phyloP scores from a whole-genome alignment of 352 stramenopile species.

The Phytophthora citrophthora region DNA sequence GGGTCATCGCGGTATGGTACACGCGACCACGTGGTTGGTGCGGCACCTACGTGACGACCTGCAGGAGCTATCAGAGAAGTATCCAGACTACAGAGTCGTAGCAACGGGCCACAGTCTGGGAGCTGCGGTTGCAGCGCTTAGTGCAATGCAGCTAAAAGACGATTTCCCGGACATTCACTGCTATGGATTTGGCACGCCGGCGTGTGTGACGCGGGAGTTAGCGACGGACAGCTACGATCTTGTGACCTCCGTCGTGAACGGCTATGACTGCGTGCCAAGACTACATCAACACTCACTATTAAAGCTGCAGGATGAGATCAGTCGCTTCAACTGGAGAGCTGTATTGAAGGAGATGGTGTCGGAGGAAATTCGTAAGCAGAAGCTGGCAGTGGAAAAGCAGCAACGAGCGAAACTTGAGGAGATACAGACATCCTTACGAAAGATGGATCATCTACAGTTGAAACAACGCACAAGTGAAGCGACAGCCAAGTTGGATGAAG shows the following conservation, averaged over 20 bases:
- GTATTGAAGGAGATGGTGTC: conserved; percentile 60
- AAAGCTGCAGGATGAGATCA: conserved; percentile 69
- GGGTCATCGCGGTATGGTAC: conserved; percentile 84
- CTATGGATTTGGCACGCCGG: conserved; percentile 73
- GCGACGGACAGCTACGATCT: conserved; percentile 57
- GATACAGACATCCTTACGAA: conserved; percentile 47
- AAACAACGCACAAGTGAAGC: conserved; percentile 52
- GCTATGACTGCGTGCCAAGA: conserved; percentile 84
- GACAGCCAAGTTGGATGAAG: conserved; percentile 55
- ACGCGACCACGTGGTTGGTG: conserved; percentile 75
- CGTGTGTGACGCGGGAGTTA: conserved; percentile 71
- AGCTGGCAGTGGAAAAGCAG: conserved; percentile 47
- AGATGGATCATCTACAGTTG: conserved; percentile 48
- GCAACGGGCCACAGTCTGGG: conserved; percentile 79
- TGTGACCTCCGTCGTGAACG: conserved; percentile 79
- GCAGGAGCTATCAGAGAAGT: conserved; percentile 34
- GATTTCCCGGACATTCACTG: conserved; percentile 61
- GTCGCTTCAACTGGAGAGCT: conserved; percentile 68
- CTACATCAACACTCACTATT: conserved; percentile 80
- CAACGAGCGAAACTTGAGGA: conserved; percentile 58
- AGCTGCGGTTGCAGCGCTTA: conserved; percentile 70
- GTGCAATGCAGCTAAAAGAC: conserved; percentile 53
- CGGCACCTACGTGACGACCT: conserved; percentile 61
- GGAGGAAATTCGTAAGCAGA: conserved; percentile 70
- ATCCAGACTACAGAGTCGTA: conserved; percentile 66